Percentiles rank a stretch among this genome's conserved stretches.
phyloP scores from a whole-genome alignment of 176 grass and related monocot genomes.

The Ampelocalamus luodianensis region DNA sequence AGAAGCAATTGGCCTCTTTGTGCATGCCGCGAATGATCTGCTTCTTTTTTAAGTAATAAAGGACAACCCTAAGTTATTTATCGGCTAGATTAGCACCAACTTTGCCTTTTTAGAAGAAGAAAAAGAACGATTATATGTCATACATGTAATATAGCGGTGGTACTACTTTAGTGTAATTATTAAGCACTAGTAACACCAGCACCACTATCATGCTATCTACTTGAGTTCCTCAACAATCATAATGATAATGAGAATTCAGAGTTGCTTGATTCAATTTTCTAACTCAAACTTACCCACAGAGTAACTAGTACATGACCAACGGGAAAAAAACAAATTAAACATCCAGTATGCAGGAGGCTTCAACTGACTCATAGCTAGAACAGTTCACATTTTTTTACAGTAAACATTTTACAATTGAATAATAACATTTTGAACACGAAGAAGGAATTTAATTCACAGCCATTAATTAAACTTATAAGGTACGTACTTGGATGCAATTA shows the following conservation, averaged over 20 bases:
- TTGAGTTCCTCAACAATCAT: neutral
- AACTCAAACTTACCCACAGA: neutral
- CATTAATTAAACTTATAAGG: conserved; percentile 3
- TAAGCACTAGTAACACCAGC: neutral
- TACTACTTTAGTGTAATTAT: neutral
- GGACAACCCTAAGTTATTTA: neutral
- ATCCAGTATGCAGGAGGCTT: neutral
- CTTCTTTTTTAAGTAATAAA: neutral
- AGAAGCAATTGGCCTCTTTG: neutral
- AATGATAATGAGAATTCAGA: neutral
- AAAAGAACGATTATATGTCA: neutral
- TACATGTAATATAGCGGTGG: neutral
- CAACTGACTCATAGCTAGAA: neutral
- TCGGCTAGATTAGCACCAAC: neutral
- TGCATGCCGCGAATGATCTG: neutral
- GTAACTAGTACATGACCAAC: neutral
- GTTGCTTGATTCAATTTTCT: neutral
- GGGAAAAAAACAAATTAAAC: neutral
- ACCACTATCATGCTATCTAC: neutral
- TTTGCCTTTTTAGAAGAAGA: neutral
- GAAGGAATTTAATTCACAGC: neutral
- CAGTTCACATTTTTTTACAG: neutral
- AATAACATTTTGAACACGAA: neutral
- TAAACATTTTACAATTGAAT: neutral
- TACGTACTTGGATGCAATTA: neutral